Conservation (phyloP, 2,329 filamentous ascomycete genomes). For the Xylaria sp. region DNA sequence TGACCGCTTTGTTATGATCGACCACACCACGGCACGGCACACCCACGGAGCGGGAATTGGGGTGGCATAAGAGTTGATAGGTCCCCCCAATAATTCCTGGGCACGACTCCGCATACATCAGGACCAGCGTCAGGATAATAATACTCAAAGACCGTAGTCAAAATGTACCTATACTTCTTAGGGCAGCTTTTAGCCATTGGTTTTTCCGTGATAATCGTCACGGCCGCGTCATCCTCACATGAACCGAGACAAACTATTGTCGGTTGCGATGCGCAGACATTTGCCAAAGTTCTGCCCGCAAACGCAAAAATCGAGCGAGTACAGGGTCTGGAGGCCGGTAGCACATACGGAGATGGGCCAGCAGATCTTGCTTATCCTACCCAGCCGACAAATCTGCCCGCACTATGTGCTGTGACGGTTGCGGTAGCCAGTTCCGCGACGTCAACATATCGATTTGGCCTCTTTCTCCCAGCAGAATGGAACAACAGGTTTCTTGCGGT, state of each 20-base stretch:
- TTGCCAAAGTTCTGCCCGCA: conserved; percentile 43
- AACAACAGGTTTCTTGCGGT: conserved; percentile 52
- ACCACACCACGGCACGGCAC: neutral
- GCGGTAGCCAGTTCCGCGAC: conserved; percentile 48
- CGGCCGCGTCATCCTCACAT: conserved; percentile 24
- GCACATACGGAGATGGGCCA: conserved; percentile 53
- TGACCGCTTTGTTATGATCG: too few species aligned
- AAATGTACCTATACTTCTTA: conserved; percentile 30
- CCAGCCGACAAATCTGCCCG: conserved; percentile 53
- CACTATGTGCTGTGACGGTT: conserved; percentile 54
- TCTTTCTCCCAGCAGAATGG: conserved; percentile 55
- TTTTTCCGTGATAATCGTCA: conserved; percentile 24
- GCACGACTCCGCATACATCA: neutral
- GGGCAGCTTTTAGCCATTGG: conserved; percentile 24
- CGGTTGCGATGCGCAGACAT: conserved; percentile 37
- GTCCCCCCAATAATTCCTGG: neutral
- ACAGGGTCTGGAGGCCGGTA: conserved; percentile 47
- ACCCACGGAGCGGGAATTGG: neutral
- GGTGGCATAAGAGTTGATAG: conserved; percentile 15
- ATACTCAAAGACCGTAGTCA: neutral
- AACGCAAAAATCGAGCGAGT: conserved; percentile 47
- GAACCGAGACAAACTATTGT: conserved; percentile 30
- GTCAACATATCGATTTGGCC: conserved; percentile 52
- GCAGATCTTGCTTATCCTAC: conserved; percentile 51
- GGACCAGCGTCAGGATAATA: neutral